Base-by-base conservation (phyloP, 805 yeast species). In the Komagataella kurtzmanii region DNA sequence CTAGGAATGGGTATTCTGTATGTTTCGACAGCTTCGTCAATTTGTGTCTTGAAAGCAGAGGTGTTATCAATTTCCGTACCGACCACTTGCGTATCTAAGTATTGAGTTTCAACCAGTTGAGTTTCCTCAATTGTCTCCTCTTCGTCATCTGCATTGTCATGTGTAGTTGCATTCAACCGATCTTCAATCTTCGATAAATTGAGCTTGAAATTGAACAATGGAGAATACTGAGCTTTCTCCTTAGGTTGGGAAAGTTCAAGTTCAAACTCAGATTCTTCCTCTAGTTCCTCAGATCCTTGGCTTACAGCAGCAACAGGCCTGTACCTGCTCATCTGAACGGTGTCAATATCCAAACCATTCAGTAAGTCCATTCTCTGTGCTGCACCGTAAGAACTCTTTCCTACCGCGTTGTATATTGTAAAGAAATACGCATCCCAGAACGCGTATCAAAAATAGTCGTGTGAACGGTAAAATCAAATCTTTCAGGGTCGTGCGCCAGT, bases 301-400 rank as follows among this genome's bases (percentile, higher is more conserved):
- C 44, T 17, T 19, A 48, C 50, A 18, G 17, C 23, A 24, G 40
- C 24, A 2, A n/a, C 23, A 23, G 44, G 21, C 23, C 18, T 24
- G 50, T 48, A 48, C 44, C 45, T 48, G 24, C 50, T 30, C 44
- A 21, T 17, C 46, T 36, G 18, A 23, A 30, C 24, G 21, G 46
- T 43, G 23, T 10, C 50, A 3, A 10, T 43, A 17, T 48, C 50
- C 21, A 48, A 21, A 46, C 45, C 50, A 48, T 30, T 46, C 19
- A 48, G 44, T 18, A 48, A 30, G 46, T 48, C 50, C 50, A 48
- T 48, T 19, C 3, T 19, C 49, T 17, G 46, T 19, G 10, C 36
- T 12, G 12, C 54, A 59, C 47, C 21, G 24, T 19, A 19, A 45
- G n/a, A 30, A 30, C 40, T 30, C 40, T 30, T 14, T 30, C 5